These are phyloP conservation scores for Rhododendron williamsianum DNA, from an alignment of 148 eudicot genomes.

Conservation along the genomic window DNA sequence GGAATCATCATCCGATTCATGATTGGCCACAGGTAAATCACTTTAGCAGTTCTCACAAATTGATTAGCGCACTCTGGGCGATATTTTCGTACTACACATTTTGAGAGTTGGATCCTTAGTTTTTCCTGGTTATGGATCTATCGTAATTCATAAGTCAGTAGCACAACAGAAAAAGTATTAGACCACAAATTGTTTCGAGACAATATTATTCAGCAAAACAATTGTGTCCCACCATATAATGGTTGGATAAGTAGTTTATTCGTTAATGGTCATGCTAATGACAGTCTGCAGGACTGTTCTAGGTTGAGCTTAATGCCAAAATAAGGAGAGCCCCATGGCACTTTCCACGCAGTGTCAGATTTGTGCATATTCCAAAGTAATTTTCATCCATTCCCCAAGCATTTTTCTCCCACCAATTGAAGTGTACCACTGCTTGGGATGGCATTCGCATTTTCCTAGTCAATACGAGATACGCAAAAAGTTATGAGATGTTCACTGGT, in stretches of 20 bases:
- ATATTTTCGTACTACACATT: too few relatives aligned
- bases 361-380: not conserved
- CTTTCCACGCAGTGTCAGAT: not conserved
- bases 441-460: too few relatives aligned
- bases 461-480: too few relatives aligned
- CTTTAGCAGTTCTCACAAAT: not conserved
- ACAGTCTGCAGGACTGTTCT: not conserved
- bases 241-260: not conserved
- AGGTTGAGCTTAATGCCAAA: not conserved
- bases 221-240: not conserved
- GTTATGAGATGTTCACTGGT: not conserved
- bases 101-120: too few relatives aligned
- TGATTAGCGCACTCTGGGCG: too few relatives aligned
- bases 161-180: not conserved
- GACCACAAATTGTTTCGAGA: not conserved
- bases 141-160: not conserved
- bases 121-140: too few relatives aligned
- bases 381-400: not conserved
- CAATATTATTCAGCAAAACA: not conserved
- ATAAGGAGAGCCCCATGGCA: not conserved
- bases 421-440: too few relatives aligned
- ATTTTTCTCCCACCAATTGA: not conserved
- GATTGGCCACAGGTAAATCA: constrained; percentile 82
- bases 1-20: constrained; percentile 84
- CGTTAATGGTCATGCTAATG: not conserved